A percentile compares a stretch with the other conserved stretches of the same genome.
These are phyloP conservation scores for Beauveria caledonica DNA, from an alignment of 2,329 filamentous ascomycete genomes.

Conservation along the genomic window DNA sequence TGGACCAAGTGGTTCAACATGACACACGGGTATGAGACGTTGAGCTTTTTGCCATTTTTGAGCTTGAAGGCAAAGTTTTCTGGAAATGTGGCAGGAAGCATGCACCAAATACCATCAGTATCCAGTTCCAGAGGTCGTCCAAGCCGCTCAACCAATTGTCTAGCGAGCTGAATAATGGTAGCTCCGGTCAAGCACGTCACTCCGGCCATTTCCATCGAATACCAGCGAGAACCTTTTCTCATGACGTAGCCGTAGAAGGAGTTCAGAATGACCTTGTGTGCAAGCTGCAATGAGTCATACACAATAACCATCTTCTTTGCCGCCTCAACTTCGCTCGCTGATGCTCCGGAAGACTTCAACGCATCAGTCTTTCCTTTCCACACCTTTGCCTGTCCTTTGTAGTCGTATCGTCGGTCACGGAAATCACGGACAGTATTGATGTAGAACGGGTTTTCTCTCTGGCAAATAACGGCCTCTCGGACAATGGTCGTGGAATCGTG, in stretches of 20 bases:
- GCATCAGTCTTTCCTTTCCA: slow-evolving; percentile 96
- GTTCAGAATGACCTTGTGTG: slow-evolving; percentile 98
- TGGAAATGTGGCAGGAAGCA: slow-evolving; percentile 90
- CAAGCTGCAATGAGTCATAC: slow-evolving; percentile 90
- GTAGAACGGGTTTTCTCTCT: slow-evolving; percentile 96
- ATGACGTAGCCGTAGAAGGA: slow-evolving; percentile 99
- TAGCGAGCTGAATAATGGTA: slow-evolving; percentile 92
- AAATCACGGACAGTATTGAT: slow-evolving; percentile 95
- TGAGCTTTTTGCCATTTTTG: slow-evolving; percentile 90
- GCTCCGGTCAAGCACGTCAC: slow-evolving; percentile 96
- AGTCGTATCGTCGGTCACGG: slow-evolving; percentile 94
- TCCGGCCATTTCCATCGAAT: slow-evolving; percentile 98
- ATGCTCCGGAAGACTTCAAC: slow-evolving; percentile 74
- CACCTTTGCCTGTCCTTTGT: slow-evolving; percentile 95
- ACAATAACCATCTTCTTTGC: slow-evolving; percentile 98
- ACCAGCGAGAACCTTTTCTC: slow-evolving; percentile 98
- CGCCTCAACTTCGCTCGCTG: slow-evolving; percentile 70
- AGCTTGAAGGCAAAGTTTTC: slow-evolving; percentile 94
- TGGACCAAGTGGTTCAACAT: slow-evolving; percentile 99
- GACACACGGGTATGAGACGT: slow-evolving; percentile 96
- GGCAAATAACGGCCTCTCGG: slow-evolving; percentile 94
- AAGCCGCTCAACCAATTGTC: slow-evolving; percentile 86
- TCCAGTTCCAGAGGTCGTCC: slow-evolving; percentile 89
- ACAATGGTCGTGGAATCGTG: slow-evolving; percentile 89
- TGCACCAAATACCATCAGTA: slow-evolving; percentile 99